These are phyloP conservation scores for Aschersonia sp. DNA, from an alignment of 2,329 filamentous ascomycete genomes.

Conservation along the genomic window DNA sequence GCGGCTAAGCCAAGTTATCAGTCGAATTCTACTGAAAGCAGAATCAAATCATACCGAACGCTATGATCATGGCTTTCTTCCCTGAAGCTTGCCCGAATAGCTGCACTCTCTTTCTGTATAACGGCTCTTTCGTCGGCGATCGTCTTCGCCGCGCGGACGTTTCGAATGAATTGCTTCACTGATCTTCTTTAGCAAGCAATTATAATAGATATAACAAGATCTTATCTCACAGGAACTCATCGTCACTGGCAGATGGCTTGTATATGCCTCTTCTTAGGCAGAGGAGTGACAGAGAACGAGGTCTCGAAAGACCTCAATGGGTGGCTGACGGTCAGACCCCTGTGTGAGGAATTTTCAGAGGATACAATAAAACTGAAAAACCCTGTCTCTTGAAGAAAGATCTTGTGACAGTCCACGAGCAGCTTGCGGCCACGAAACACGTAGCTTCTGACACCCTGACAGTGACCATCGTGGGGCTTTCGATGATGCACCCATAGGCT, in stretches of 20 bases:
- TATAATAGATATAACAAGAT: neutral
- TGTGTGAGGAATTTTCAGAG: too few species aligned
- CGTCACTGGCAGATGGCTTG: conserved; percentile 7
- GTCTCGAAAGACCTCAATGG: neutral
- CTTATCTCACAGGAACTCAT: conserved; percentile 24
- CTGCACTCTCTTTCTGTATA: conserved; percentile 96
- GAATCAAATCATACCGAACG: conserved; percentile 53
- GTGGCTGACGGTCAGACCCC: too few species aligned
- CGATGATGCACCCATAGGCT: too few species aligned
- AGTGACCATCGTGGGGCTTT: too few species aligned
- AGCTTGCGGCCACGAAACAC: too few species aligned
- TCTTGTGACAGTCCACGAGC: too few species aligned
- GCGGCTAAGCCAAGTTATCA: conserved; percentile 39
- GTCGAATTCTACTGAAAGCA: neutral
- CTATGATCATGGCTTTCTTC: conserved; percentile 91
- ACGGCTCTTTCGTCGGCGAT: conserved; percentile 97
- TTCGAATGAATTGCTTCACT: conserved; percentile 99
- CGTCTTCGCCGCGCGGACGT: conserved; percentile 95
- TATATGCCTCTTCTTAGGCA: neutral
- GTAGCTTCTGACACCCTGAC: too few species aligned
- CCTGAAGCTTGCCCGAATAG: conserved; percentile 92
- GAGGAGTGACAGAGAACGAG: neutral
- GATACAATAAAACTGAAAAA: too few species aligned
- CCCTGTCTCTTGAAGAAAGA: too few species aligned
- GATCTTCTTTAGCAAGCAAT: conserved; percentile 2